These are phyloP conservation scores for Chytriomyces sp. DNA, from an alignment of 192 early-diverging fungal genomes.

Conservation along the genomic window DNA sequence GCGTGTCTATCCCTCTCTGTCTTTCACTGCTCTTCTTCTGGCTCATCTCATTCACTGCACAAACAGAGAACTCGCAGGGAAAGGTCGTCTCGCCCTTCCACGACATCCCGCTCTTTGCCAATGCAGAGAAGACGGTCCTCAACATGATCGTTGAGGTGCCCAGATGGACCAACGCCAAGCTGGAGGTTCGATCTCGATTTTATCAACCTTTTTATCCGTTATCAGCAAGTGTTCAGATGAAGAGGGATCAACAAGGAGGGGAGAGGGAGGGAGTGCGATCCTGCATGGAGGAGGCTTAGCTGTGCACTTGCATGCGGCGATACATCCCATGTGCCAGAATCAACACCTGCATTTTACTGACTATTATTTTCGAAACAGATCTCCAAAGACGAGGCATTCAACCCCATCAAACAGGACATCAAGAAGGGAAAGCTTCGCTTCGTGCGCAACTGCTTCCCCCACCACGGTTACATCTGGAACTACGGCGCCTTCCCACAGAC, in stretches of 20 bases:
- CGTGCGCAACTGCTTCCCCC: slow-evolving; percentile 98
- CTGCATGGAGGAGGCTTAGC: too few relatives aligned
- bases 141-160: slow-evolving; percentile 99
- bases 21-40: neutral
- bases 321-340: too few relatives aligned
- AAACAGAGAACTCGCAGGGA: slow-evolving; percentile 64
- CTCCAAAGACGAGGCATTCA: slow-evolving; percentile 93
- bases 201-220: slow-evolving; percentile 8
- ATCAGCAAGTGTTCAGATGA: neutral
- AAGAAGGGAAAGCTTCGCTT: slow-evolving; percentile 99
- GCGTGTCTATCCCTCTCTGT: slow-evolving; percentile 1
- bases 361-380: slow-evolving; percentile 60
- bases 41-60: slow-evolving; percentile 18
- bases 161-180: slow-evolving; percentile 98
- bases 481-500: slow-evolving; percentile 99
- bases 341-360: slow-evolving; percentile 13
- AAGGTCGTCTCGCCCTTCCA: slow-evolving; percentile 93
- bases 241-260: neutral
- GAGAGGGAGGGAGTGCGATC: neutral
- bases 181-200: slow-evolving; percentile 69
- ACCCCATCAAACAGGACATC: slow-evolving; percentile 98
- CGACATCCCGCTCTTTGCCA: slow-evolving; percentile 96
- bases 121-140: slow-evolving; percentile 86
- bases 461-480: slow-evolving; percentile 99
- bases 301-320: too few relatives aligned